These are phyloP conservation scores for Avicennia marina DNA, from an alignment of 257 asterid genomes.

Conservation along the genomic window DNA sequence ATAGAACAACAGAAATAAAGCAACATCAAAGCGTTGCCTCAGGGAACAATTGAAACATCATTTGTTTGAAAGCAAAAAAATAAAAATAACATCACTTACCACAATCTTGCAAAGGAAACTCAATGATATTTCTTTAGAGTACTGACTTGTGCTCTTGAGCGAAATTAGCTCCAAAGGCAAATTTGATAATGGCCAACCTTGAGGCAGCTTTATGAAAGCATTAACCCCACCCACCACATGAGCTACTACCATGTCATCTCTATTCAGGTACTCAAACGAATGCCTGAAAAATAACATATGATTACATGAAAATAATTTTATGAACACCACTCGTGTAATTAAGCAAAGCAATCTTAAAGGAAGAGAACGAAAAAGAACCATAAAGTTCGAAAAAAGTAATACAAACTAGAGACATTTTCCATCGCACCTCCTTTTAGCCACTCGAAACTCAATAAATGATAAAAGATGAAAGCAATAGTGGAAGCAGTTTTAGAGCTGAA, in stretches of 20 bases:
- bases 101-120: conserved; percentile 70
- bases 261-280: conserved; percentile 73
- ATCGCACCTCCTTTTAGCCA: too few species aligned
- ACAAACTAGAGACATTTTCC: too few species aligned
- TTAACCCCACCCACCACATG: conserved; percentile 77
- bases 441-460: too few species aligned
- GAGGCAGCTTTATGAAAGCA: conserved; percentile 76
- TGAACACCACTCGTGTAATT: too few species aligned
- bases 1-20: neutral
- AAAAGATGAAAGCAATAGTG: too few species aligned
- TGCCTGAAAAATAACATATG: conserved; percentile 53
- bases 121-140: conserved; percentile 54
- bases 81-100: conserved; percentile 42
- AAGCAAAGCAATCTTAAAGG: too few species aligned
- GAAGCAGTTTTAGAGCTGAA: too few species aligned
- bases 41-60: neutral
- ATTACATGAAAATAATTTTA: too few species aligned
- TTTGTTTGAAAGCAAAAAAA: conserved; percentile 6
- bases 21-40: neutral
- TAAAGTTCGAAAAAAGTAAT: too few species aligned
- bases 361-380: too few species aligned
- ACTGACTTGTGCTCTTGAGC: conserved; percentile 62
- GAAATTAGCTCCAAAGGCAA: conserved; percentile 54
- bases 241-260: conserved; percentile 69
- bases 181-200: conserved; percentile 80